Evolutionary conservation across 148 eudicot genomes (phyloP), one percentile per base, ranked within the genome.

Genomic region (Selenicereus undatus): DNA sequence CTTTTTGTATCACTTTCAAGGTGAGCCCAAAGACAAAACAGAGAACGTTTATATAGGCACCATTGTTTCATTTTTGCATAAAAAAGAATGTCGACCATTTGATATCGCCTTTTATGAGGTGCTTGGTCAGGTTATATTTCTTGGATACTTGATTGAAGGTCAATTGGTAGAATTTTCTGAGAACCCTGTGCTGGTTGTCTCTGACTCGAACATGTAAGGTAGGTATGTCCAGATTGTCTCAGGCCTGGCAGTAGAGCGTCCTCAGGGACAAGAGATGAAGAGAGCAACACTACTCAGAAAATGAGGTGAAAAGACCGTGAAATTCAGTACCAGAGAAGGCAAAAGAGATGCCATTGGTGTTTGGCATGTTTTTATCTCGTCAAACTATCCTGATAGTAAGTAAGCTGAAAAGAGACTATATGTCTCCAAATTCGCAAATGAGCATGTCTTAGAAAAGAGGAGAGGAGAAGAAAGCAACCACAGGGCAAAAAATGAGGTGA

Each of bases 291-390:
- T 50, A 52, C 42, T 24, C 54, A 48, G 17, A 70, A 11, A 69
- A 70, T 21, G 9, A 29, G 20, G 50, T 21, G 22, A 21, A 54
- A 36, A 17, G 13, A 48, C 45, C 17, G 35, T 26, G 32, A 32
- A 51, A 71, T 18, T 29, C 30, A 22, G 29, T 24, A n/a, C 1
- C 29, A 42, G 14, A 20, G 17, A 3, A 79, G 50, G 10, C 20
- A n/a, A 43, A 26, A 54, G 56, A 39, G 73, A 35, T 6, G 14
- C 77, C 20, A 65, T 35, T 21, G 26, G 42, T 35, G n/a, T 24
- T 73, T 58, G 5, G 36, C 30, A 70, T 65, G 58, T 71, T 76
- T 74, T 68, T 21, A 42, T 77, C 73, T 64, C 80, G 64, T 77
- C 80, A 24, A 36, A n/a, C 24, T 70, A 26, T 65, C 11, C 26